Conservation (phyloP, 2,329 filamentous ascomycete genomes). For the Phyllosticta paracitricarpa region DNA sequence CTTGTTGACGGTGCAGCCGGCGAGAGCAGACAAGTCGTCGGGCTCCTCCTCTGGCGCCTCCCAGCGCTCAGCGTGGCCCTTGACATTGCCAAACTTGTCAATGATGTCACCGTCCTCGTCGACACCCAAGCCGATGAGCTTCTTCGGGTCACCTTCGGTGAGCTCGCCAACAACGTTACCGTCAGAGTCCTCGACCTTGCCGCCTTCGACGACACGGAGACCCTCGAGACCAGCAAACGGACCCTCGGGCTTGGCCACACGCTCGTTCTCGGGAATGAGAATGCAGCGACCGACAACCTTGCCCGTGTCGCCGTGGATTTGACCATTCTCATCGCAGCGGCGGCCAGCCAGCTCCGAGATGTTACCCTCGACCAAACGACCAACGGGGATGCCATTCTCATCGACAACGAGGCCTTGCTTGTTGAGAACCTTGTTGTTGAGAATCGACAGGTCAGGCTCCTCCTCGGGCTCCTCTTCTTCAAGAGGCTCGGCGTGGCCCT, state of each 20-base stretch:
- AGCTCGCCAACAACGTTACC: conserved; percentile 44
- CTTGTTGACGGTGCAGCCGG: conserved; percentile 55
- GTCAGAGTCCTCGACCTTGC: conserved; percentile 41
- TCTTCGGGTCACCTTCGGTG: conserved; percentile 50
- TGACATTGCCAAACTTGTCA: conserved; percentile 51
- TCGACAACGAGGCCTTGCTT: conserved; percentile 42
- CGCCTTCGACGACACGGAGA: conserved; percentile 37
- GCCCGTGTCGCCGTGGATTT: conserved; percentile 61
- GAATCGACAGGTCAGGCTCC: conserved; percentile 33
- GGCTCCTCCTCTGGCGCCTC: conserved; percentile 33
- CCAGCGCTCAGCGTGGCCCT: conserved; percentile 49
- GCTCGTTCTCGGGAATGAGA: conserved; percentile 57
- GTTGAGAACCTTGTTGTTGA: conserved; percentile 39
- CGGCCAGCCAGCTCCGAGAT: conserved; percentile 53
- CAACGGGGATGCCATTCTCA: conserved; percentile 42
- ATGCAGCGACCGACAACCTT: conserved; percentile 60
- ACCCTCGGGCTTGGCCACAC: conserved; percentile 40
- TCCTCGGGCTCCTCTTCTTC: conserved; percentile 37
- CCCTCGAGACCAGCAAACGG: conserved; percentile 41
- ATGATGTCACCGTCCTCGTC: conserved; percentile 55
- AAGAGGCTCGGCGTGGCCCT: conserved; percentile 49
- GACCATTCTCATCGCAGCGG: conserved; percentile 62
- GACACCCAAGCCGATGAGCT: conserved; percentile 47
- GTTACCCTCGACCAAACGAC: conserved; percentile 58
- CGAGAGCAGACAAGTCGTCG: conserved; percentile 49